Evolutionary conservation across 306 rosid species (phyloP), one percentile per base, ranked within the genome.

Genomic region (Hippophae rhamnoides): DNA sequence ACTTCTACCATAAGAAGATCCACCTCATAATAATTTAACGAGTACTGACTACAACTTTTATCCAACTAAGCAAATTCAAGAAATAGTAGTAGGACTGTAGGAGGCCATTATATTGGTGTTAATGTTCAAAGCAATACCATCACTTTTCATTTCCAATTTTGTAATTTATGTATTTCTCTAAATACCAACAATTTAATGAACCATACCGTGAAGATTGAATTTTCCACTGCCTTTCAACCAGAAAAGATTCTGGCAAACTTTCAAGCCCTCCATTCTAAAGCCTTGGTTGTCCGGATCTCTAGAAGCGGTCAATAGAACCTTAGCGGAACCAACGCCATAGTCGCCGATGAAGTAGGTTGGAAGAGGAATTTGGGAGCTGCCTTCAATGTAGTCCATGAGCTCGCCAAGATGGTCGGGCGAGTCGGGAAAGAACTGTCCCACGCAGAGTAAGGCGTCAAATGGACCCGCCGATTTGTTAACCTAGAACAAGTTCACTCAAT

Each of bases 191-290:
- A 41, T 57, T 40, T 40, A 47, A 18, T 26, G 40, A 58, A 61
- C 60, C 61, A 43, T 78, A 92, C 96, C 96, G 9, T 76, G 76
- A 59, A 84, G 77, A 9, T 69, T 56, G 77, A 92, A 92, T 57
- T 84, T 82, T 70, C 96, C 99, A 70, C 99, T 86, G 77, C 99
- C 96, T 81, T 77, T 88, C 86, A 92, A 77, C 99, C 99, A 92
- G 80, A 65, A 86, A 68, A 92, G 66, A 66, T 88, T 92, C 47
- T 73, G 60, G 69, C 93, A 78, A 56, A 92, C 60, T 74, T 73
- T 83, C 71, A 92, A 69, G 14, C 99, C 99, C 54, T 92, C 99
- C 95, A 88, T 74, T 63, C 84, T 92, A 83, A 92, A 92, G 23
- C 99, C 96, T 31, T 42, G 76, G 74, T 88, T 85, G 1, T 62